Conservation (phyloP, 306 rosid genomes). For the Prunus kanzakura region DNA sequence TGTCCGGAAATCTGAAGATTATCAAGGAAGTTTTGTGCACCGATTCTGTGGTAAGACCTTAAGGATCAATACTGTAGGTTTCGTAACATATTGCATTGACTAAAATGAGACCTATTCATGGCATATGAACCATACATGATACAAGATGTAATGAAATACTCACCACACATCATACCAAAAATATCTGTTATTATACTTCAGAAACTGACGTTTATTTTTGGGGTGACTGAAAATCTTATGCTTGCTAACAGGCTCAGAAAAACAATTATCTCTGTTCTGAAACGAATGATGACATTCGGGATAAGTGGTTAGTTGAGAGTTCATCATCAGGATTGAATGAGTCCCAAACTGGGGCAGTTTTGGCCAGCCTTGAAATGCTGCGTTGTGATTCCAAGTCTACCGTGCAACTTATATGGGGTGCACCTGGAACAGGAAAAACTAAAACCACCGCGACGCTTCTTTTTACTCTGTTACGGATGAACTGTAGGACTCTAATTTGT, state of each 20-base stretch:
- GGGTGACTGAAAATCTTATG: conserved; percentile 12
- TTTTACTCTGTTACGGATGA: conserved; percentile 35
- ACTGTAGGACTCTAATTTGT: conserved; percentile 54
- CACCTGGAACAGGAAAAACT: conserved; percentile 85
- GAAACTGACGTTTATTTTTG: neutral
- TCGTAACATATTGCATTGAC: too few relatives aligned
- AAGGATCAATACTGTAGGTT: too few relatives aligned
- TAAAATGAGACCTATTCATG: too few relatives aligned
- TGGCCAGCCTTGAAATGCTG: conserved; percentile 40
- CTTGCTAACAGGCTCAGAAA: conserved; percentile 33
- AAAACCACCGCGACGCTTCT: conserved; percentile 53
- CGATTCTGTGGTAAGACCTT: conserved; percentile 38
- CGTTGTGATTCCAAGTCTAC: conserved; percentile 26
- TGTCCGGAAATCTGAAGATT: conserved; percentile 29
- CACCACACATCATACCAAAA: too few relatives aligned
- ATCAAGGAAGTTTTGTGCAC: conserved; percentile 36
- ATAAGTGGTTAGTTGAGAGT: conserved; percentile 4
- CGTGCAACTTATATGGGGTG: conserved; percentile 78
- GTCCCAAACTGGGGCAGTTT: conserved; percentile 53
- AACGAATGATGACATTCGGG: neutral
- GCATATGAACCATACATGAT: too few relatives aligned
- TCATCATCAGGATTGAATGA: conserved; percentile 41
- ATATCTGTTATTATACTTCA: neutral
- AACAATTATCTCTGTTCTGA: conserved; percentile 26
- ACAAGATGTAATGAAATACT: too few relatives aligned